phyloP scores from a whole-genome alignment of 768 basidiomycete species.

The Trametes meyenii region DNA sequence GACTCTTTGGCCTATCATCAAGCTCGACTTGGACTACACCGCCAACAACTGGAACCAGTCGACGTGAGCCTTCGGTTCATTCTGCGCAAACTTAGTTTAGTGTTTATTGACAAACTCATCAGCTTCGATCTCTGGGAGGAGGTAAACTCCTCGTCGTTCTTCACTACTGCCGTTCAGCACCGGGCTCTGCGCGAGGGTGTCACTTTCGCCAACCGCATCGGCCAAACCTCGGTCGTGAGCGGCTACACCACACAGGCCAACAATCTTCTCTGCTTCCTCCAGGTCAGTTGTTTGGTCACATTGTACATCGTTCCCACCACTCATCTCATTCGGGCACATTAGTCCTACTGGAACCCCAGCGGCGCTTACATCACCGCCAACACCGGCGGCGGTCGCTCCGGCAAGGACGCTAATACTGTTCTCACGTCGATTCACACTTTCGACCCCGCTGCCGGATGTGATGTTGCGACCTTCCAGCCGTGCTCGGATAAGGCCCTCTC shows the following conservation, averaged over 20 bases:
- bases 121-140: slow-evolving; percentile 83
- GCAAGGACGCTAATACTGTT: slow-evolving; percentile 73
- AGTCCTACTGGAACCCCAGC: slow-evolving; percentile 72
- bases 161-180: slow-evolving; percentile 79
- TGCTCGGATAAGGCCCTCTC: slow-evolving; percentile 81
- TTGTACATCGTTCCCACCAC: not conserved
- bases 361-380: slow-evolving; percentile 72
- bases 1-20: slow-evolving; percentile 70
- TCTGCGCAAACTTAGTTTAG: too few relatives aligned
- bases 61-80: slow-evolving; percentile 45
- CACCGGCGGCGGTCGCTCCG: slow-evolving; percentile 72
- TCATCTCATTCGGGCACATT: not conserved
- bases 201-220: slow-evolving; percentile 58
- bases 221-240: slow-evolving; percentile 46
- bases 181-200: slow-evolving; percentile 72
- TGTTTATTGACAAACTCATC: not conserved
- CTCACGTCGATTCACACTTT: slow-evolving; percentile 78
- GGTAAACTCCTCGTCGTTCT: slow-evolving; percentile 72
- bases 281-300: slow-evolving; percentile 41
- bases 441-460: slow-evolving; percentile 72
- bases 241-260: slow-evolving; percentile 61
- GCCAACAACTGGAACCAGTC: slow-evolving; percentile 66
- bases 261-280: slow-evolving; percentile 74
- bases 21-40: slow-evolving; percentile 77
- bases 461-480: slow-evolving; percentile 76